Evolutionary conservation across 2,329 filamentous ascomycete species (phyloP), one percentile per base, ranked within the genome.

Genomic region (Sclerotinia spermophila): DNA sequence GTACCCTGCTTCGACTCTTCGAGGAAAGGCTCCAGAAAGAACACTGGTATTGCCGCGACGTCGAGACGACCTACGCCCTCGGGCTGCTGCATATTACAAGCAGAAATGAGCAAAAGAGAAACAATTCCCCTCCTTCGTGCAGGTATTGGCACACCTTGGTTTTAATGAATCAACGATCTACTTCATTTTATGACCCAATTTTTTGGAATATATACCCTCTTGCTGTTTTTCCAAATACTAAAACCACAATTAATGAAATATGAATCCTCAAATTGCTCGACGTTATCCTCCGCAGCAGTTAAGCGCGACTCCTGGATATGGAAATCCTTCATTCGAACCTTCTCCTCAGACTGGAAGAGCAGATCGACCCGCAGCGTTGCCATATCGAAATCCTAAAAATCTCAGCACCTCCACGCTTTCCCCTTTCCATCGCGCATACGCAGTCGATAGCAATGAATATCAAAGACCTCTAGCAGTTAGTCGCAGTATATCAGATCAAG

Each of bases 221-320:
- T 72, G 65, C 66, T 69, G 56, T 48, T 69, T 53, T 38, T 61
- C 64, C 62, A 68, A 67, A 45, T 71, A 66, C 61, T 59, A 55
- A 66, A 66, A 61, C 71, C 33, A 61, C 70, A 72, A 64, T 69
- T 59, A 72, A 71, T 73, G 77, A 83, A 70, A 79, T 67, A 85
- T 85, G 83, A 81, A 83, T 79, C 83, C 83, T 74, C 83, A 83
- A 74, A 79, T 84, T 76, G 81, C 81, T 73, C 51, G 69, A 68
- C 78, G 81, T 65, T 82, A 81, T 60, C 80, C 81, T 72, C 79
- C 80, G 77, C 79, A 72, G 67, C 55, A 74, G 72, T 74, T 75
- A 51, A 72, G 76, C 70, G 76, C 76, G 55, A 75, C 76, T 68
- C 67, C 73, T 69, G 73, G 73, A 71, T 77, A 76, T 75, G 72